Percentiles rank a stretch among this genome's conserved stretches.
These are phyloP conservation scores for Gnomoniopsis sp. DNA, from an alignment of 2,329 filamentous ascomycete species.

Conservation along the genomic window DNA sequence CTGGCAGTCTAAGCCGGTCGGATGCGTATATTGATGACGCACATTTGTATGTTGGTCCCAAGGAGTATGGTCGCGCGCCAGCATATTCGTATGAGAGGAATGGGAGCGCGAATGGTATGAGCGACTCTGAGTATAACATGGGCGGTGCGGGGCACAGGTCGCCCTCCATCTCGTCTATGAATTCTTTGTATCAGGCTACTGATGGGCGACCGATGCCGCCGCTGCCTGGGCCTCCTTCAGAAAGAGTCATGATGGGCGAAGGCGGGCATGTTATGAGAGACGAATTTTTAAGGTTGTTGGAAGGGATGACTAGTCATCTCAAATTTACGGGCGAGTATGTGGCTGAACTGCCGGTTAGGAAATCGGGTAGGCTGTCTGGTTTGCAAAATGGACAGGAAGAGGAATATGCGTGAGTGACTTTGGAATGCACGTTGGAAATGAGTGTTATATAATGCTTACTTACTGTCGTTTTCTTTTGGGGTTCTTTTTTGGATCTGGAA, in stretches of 20 bases:
- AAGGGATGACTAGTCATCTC: slow-evolving; percentile 32
- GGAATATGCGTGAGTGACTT: neutral
- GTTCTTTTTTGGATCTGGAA: neutral
- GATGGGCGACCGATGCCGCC: slow-evolving; percentile 29
- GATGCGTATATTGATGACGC: slow-evolving; percentile 19
- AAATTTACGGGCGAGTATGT: slow-evolving; percentile 28
- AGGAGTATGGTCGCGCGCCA: neutral
- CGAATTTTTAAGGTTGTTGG: slow-evolving; percentile 31
- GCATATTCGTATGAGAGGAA: neutral
- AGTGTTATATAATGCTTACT: neutral
- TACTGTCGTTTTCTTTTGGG: neutral
- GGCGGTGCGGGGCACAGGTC: slow-evolving; percentile 9
- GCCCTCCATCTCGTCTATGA: slow-evolving; percentile 10
- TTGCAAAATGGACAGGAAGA: slow-evolving; percentile 11
- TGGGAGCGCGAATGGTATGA: neutral
- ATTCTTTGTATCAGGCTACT: slow-evolving; percentile 18
- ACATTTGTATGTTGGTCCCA: slow-evolving; percentile 9
- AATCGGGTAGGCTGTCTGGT: slow-evolving; percentile 15
- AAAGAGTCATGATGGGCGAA: slow-evolving; percentile 43
- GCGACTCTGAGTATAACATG: slow-evolving; percentile 16
- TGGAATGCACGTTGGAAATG: neutral
- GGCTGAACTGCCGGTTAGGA: slow-evolving; percentile 25
- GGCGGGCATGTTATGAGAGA: slow-evolving; percentile 29
- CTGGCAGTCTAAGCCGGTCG: neutral
- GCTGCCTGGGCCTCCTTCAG: slow-evolving; percentile 43